phyloP scores from a whole-genome alignment of 176 grass and related monocot genomes.

The Avena eriantha region DNA sequence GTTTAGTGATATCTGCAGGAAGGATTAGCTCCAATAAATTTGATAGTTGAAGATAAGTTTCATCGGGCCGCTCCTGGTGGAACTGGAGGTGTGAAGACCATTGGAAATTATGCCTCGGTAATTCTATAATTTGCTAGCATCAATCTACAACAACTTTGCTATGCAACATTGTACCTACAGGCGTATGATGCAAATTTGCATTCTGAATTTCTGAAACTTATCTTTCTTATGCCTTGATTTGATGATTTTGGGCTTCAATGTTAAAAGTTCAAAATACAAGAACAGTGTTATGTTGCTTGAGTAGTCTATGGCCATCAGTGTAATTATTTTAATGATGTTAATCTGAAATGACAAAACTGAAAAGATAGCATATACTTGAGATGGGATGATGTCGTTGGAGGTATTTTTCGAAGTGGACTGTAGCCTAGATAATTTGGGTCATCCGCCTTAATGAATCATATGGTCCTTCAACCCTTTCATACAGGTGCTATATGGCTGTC shows the following conservation, averaged over 20 bases:
- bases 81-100: constrained; percentile 91
- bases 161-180: background rate
- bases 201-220: constrained; percentile 5
- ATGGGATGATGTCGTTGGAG: background rate
- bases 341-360: background rate
- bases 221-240: constrained; percentile 15
- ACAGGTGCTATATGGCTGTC: too few species aligned
- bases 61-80: constrained; percentile 91
- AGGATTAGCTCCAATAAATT: constrained; percentile 94
- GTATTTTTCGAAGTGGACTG: constrained; percentile 29
- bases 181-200: constrained; percentile 4
- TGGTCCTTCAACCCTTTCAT: too few species aligned
- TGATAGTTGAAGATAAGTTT: constrained; percentile 87
- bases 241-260: constrained; percentile 30
- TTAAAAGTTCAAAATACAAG: constrained; percentile 22
- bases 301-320: background rate
- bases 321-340: constrained; percentile 28
- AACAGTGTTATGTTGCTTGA: background rate
- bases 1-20: constrained; percentile 56
- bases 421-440: background rate
- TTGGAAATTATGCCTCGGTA: constrained; percentile 98
- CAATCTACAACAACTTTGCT: constrained; percentile 30
- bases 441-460: too few species aligned
- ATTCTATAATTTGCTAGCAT: constrained; percentile 34
- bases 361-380: constrained; percentile 19